These are phyloP conservation scores for Hypoxylon sp. DNA, from an alignment of 2,329 filamentous ascomycete species.

Conservation along the genomic window DNA sequence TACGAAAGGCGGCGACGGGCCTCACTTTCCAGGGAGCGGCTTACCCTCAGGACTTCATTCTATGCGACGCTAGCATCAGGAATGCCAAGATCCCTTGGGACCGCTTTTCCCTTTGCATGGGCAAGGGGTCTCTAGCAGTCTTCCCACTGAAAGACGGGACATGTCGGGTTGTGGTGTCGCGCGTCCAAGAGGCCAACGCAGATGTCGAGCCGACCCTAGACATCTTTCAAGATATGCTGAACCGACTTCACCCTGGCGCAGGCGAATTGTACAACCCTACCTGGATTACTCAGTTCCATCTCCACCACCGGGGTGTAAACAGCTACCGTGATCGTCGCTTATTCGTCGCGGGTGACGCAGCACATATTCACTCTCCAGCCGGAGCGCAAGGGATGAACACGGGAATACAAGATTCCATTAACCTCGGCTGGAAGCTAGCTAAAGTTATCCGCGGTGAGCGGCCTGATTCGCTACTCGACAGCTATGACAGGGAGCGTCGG, in stretches of 20 bases:
- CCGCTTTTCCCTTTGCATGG: slow-evolving; percentile 52
- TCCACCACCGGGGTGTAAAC: slow-evolving; percentile 58
- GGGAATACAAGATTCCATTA: slow-evolving; percentile 64
- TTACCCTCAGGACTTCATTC: slow-evolving; percentile 62
- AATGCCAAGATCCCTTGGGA: slow-evolving; percentile 37
- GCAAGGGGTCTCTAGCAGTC: slow-evolving; percentile 55
- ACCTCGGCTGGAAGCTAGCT: slow-evolving; percentile 66
- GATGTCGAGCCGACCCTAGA: slow-evolving; percentile 45
- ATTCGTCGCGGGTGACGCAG: slow-evolving; percentile 70
- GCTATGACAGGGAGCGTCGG: slow-evolving; percentile 63
- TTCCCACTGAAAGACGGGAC: slow-evolving; percentile 52
- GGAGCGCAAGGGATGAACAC: slow-evolving; percentile 72
- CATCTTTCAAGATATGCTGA: slow-evolving; percentile 54
- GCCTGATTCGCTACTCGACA: slow-evolving; percentile 60
- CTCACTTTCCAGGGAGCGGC: slow-evolving; percentile 60
- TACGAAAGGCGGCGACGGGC: slow-evolving; percentile 55
- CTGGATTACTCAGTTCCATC: slow-evolving; percentile 62
- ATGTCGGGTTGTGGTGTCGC: slow-evolving; percentile 49
- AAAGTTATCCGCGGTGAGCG: slow-evolving; percentile 57
- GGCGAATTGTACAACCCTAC: slow-evolving; percentile 51
- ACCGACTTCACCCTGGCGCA: slow-evolving; percentile 49
- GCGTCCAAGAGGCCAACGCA: slow-evolving; percentile 31
- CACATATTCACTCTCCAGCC: slow-evolving; percentile 68
- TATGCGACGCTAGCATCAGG: slow-evolving; percentile 59
- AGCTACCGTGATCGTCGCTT: slow-evolving; percentile 62